Conservation (phyloP, 78 protist genomes). For the Isochrysis galbana region DNA sequence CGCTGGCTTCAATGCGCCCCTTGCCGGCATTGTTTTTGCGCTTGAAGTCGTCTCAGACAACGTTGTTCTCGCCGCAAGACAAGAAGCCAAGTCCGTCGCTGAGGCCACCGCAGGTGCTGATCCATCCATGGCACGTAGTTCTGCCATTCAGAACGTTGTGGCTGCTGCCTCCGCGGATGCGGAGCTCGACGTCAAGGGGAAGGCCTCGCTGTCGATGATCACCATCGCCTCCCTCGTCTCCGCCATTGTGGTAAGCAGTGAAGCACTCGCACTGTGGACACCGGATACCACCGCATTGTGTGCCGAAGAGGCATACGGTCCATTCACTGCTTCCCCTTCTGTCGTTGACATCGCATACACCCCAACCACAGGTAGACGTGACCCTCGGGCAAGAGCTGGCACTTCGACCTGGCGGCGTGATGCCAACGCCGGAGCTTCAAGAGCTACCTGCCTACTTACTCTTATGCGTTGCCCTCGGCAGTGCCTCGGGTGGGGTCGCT, state of each 20-base stretch:
- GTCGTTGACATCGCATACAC: too few relatives aligned
- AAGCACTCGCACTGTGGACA: too few relatives aligned
- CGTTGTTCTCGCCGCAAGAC: neutral
- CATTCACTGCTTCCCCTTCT: too few relatives aligned
- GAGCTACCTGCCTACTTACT: neutral
- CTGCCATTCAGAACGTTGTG: too few relatives aligned
- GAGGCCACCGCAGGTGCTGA: too few relatives aligned
- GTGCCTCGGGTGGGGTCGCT: neutral
- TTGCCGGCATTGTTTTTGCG: neutral
- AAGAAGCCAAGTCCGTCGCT: too few relatives aligned
- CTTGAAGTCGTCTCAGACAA: neutral
- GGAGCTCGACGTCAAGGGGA: neutral
- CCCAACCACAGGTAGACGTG: too few relatives aligned
- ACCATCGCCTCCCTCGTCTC: neutral
- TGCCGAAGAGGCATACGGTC: too few relatives aligned
- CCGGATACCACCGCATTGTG: too few relatives aligned
- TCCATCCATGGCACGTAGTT: too few relatives aligned
- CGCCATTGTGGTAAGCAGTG: neutral
- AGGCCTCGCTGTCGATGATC: neutral
- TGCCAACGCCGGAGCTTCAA: neutral
- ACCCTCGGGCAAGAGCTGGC: neutral
- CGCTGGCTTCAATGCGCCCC: neutral
- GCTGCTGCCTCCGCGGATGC: too few relatives aligned
- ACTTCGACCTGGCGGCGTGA: neutral
- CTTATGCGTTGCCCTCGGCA: neutral